Conservation (phyloP, 2,329 filamentous ascomycete genomes). For the Cercospora janseana region DNA sequence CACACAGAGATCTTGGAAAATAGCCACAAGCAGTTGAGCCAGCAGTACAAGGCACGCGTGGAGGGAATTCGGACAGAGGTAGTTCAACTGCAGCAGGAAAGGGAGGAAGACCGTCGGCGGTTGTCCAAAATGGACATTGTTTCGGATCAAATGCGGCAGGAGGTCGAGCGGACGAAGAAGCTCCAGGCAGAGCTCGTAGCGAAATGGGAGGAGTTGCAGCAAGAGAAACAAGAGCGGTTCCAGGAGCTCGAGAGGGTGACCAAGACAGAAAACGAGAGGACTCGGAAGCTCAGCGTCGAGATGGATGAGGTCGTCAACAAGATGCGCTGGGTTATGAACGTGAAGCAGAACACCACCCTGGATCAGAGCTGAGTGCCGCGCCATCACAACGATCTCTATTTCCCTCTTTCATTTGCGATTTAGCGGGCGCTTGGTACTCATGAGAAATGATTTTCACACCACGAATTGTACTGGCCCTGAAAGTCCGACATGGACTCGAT, state of each 20-base stretch:
- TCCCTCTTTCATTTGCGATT: constrained; percentile 4
- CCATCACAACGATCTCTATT: not conserved
- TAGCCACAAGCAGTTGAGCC: constrained; percentile 68
- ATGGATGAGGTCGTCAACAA: constrained; percentile 62
- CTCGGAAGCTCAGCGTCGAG: constrained; percentile 58
- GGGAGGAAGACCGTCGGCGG: constrained; percentile 51
- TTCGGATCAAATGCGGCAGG: constrained; percentile 70
- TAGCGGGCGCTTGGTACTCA: constrained; percentile 11
- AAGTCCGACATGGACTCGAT: too few species aligned
- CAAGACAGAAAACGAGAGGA: constrained; percentile 55
- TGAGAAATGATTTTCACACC: constrained; percentile 11
- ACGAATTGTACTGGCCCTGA: constrained; percentile 6
- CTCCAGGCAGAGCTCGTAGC: constrained; percentile 62
- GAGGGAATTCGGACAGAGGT: constrained; percentile 49
- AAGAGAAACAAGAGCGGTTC: constrained; percentile 61
- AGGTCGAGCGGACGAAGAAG: constrained; percentile 59
- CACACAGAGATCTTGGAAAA: constrained; percentile 68
- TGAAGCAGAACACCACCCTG: constrained; percentile 50
- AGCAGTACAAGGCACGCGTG: constrained; percentile 49
- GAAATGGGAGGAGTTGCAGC: constrained; percentile 64
- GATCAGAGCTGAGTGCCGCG: constrained; percentile 7
- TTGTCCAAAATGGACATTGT: constrained; percentile 61
- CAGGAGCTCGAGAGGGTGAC: constrained; percentile 59
- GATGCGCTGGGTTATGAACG: constrained; percentile 69
- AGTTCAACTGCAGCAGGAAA: constrained; percentile 54